Evolutionary conservation across 2,329 filamentous ascomycete species (phyloP).

Genomic region (Alternaria ventricosa): DNA sequence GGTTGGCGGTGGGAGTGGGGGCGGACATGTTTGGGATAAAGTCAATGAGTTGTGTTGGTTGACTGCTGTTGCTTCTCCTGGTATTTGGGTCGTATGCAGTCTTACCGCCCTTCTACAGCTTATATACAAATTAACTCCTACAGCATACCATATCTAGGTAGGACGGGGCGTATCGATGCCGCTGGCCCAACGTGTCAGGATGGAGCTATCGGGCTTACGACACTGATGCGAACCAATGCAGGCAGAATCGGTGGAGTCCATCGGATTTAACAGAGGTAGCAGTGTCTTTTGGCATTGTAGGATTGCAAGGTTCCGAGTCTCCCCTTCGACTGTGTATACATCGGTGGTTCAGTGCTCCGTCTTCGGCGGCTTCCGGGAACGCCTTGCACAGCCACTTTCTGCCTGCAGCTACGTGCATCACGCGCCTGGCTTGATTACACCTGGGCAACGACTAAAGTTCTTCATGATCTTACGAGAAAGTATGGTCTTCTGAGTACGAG

Average conservation of each 20-base stretch:
- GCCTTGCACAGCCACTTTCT: background rate
- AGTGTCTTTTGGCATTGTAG: background rate
- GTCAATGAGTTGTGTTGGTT: background rate
- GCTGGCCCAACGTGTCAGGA: background rate
- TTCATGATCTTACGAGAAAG: background rate
- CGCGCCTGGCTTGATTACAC: background rate
- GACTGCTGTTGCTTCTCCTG: background rate
- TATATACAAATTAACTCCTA: background rate
- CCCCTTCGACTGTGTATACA: background rate
- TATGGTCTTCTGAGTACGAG: background rate
- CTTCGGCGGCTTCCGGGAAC: background rate
- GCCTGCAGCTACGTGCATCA: background rate
- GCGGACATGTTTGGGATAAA: background rate
- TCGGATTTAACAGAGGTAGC: background rate
- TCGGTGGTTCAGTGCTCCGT: background rate
- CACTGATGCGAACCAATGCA: background rate
- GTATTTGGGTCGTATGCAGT: background rate
- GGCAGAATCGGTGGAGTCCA: background rate
- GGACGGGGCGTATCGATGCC: background rate
- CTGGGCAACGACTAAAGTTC: background rate
- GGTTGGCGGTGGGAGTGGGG: background rate
- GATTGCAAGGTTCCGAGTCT: background rate
- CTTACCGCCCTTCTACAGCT: background rate
- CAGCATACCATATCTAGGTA: background rate
- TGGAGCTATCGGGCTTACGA: background rate